Evolutionary conservation across 176 grass and related monocot species (phyloP), one percentile per base, ranked within the genome.

Genomic region (Canna indica): DNA sequence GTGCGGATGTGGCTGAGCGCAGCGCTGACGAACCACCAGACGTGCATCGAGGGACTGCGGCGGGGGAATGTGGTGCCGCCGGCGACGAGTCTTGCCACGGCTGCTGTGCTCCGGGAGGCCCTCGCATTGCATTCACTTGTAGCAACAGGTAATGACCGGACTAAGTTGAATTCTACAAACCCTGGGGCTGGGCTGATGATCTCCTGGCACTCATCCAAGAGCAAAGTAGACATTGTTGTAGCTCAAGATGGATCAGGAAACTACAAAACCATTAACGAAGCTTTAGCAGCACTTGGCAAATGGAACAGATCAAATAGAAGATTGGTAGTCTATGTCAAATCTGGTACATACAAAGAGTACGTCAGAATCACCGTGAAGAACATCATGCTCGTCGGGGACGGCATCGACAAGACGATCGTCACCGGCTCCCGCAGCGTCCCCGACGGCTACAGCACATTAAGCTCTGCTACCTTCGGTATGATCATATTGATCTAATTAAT

Each of bases 231-330:
- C 24, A 27, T 82, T 3, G 39, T 77, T 6, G 73, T 82, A 16
- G 66, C 73, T 52, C 41, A 82, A 66, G 80, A 82, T 39, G 29
- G 66, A 46, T 71, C 80, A 3, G 80, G 80, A 3, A 76, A 75
- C 54, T 82, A 76, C 64, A 71, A 54, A 59, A 71, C 80, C 41
- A 72, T 82, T n/a, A 77, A 72, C 5, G 80, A 71, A 59, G 80
- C 80, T 25, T 28, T 81, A 17, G 61, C 22, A 32, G 64, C 52
- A 12, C 35, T 64, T 5, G 14, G 32, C 18, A 34, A 52, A n/a
- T 38, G 58, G 73, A 53, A 14, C 71, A 20, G 39, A 29, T 4
- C 18, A 20, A 50, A 36, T 18, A 26, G 66, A 32, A 36, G 73
- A 38, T 25, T 76, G 0, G 64, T 76, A n/a, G 59, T 82, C 31